Evolutionary conservation across 306 rosid genomes (phyloP).

Genomic region (Begonia loranthoides): DNA sequence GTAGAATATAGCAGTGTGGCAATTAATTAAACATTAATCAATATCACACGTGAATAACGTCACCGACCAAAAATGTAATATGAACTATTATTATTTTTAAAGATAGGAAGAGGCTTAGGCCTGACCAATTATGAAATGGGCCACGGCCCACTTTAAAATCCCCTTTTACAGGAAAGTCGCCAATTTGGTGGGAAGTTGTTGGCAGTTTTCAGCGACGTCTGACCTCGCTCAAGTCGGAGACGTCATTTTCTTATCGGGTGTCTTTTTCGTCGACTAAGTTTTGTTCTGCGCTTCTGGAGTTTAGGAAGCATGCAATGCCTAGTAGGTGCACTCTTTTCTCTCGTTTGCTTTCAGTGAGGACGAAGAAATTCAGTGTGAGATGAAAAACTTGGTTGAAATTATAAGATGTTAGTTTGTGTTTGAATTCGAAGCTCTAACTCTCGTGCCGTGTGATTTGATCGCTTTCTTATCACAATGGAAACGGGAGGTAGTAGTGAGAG

Average conservation of each 20-base stretch:
- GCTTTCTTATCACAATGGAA: conserved; percentile 32
- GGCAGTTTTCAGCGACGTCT: neutral
- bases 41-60: too few relatives aligned
- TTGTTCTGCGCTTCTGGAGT: neutral
- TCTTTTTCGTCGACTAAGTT: neutral
- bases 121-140: too few relatives aligned
- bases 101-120: too few relatives aligned
- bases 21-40: too few relatives aligned
- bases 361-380: neutral
- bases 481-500: conserved; percentile 26
- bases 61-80: too few relatives aligned
- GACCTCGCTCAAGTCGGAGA: neutral
- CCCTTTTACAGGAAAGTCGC: too few relatives aligned
- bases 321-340: neutral
- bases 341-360: neutral
- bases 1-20: too few relatives aligned
- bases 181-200: conserved; percentile 5
- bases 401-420: neutral
- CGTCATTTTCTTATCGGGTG: neutral
- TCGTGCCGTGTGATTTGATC: too few relatives aligned
- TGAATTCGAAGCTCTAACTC: neutral
- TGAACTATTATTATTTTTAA: too few relatives aligned
- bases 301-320: conserved; percentile 10
- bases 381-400: neutral
- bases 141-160: too few relatives aligned